Conservation (phyloP, 768 basidiomycete genomes). For the Phanerodontia chrysosporium region DNA sequence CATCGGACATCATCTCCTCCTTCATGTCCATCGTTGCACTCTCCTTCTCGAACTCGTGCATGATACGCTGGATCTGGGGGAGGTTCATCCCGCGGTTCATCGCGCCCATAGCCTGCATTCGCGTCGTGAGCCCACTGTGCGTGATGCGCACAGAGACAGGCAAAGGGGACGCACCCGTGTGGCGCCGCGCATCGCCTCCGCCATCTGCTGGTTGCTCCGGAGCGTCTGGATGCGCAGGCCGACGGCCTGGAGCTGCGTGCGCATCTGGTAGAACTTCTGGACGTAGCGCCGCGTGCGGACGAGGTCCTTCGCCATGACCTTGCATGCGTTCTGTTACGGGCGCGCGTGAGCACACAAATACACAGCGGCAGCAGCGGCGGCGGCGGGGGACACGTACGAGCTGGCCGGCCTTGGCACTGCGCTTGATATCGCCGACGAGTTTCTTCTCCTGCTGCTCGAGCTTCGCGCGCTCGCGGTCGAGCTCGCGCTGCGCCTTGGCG, state of each 20-base stretch:
- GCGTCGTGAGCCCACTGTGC: slow-evolving; percentile 2
- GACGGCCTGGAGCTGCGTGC: slow-evolving; percentile 95
- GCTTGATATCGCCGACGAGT: slow-evolving; percentile 92
- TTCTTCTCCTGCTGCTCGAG: slow-evolving; percentile 98
- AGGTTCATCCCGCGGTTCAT: slow-evolving; percentile 98
- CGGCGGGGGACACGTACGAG: slow-evolving; percentile 50
- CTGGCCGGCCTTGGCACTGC: slow-evolving; percentile 92
- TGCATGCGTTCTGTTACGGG: slow-evolving; percentile 86
- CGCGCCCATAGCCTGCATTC: slow-evolving; percentile 84
- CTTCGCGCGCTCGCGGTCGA: slow-evolving; percentile 91
- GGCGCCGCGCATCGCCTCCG: slow-evolving; percentile 97
- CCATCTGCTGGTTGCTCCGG: slow-evolving; percentile 98
- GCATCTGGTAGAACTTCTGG: slow-evolving; percentile 99
- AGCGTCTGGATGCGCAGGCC: slow-evolving; percentile 93
- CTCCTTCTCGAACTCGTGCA: slow-evolving; percentile 98
- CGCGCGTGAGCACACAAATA: slow-evolving; percentile 13
- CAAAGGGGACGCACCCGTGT: slow-evolving; percentile 67
- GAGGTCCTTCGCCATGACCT: slow-evolving; percentile 99
- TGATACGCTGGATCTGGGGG: slow-evolving; percentile 90
- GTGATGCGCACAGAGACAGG: background rate
- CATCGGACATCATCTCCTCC: slow-evolving; percentile 99
- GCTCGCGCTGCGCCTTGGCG: slow-evolving; percentile 95
- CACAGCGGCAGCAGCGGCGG: too few species aligned
- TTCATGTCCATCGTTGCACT: slow-evolving; percentile 99
- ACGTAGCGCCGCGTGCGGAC: slow-evolving; percentile 93